Evolutionary conservation across 129 eudicot species (phyloP), one percentile per base, ranked within the genome.

Genomic region (Centella asiatica): DNA sequence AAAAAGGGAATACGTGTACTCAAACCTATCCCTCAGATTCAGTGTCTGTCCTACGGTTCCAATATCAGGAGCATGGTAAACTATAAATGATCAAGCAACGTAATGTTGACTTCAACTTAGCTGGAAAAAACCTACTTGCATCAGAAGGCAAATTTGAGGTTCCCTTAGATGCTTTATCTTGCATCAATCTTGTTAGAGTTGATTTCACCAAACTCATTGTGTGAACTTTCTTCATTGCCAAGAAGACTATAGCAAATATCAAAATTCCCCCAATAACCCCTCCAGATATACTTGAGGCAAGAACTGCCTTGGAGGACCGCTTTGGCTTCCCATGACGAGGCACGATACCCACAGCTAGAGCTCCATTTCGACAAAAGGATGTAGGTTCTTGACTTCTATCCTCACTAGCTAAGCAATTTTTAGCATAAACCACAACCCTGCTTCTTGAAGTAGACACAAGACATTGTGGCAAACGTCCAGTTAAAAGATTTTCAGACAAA

Each of bases 381-480:
- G 60, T 67, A 29, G 80, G 89, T 24, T 62, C 37, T 19, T 51
- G 33, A 37, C 52, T 69, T 36, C 50, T 71, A 40, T 66, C 54
- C 11, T 44, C 62, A 56, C 19, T 32, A 56, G 82, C 53, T 28
- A 88, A 62, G 72, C 96, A 88, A 47, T 88, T 88, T 65, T 80
- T 81, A 54, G 31, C 55, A 66, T 59, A 88, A 42, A 63, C 19
- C 57, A 88, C 79, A 39, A 56, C 52, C 29, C 45, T 66, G 29
- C 33, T 72, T 27, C 45, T 62, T 14, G 32, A 26, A 18, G 63
- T 31, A 12, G 72, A 62, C 29, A 28, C 57, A 68, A 88, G 69
- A 70, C 96, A 88, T 48, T 60, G 51, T 8, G 94, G 96, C 69
- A 88, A 58, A 40, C 80, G 82, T 45, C 96, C 96, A 7, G 96